Conservation (phyloP, 108 stramenopile species). For the Fragilariopsis cylindrus region DNA sequence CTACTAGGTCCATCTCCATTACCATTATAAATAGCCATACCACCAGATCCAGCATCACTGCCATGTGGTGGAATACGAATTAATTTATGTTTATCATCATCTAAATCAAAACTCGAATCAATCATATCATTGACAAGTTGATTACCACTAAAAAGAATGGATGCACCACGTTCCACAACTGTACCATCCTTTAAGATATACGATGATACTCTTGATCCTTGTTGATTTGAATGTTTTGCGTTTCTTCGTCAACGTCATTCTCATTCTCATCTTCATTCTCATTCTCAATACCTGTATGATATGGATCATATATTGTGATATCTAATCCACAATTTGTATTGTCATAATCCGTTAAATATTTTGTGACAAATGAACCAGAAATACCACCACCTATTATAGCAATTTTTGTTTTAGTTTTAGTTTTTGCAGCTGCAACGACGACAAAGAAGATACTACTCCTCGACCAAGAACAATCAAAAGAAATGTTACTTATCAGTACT, state of each 20-base stretch:
- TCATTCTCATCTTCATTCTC: constrained; percentile 17
- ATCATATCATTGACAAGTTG: constrained; percentile 31
- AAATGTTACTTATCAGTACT: no score
- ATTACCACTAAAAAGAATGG: constrained; percentile 32
- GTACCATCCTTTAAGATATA: constrained; percentile 49
- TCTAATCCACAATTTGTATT: constrained; percentile 48
- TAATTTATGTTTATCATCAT: neutral
- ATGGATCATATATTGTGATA: constrained; percentile 67
- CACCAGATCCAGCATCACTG: neutral
- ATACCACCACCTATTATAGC: constrained; percentile 77
- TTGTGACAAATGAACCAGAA: constrained; percentile 62
- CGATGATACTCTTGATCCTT: constrained; percentile 66
- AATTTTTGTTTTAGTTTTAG: constrained; percentile 21
- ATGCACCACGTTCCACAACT: constrained; percentile 78
- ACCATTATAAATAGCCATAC: constrained; percentile 11
- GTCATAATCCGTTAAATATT: constrained; percentile 80
- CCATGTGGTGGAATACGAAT: constrained; percentile 4
- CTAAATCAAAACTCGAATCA: neutral
- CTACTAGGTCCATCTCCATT: constrained; percentile 20
- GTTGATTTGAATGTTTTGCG: neutral
- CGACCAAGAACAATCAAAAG: no score
- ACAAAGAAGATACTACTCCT: no score
- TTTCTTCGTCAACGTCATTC: neutral
- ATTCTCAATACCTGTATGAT: constrained; percentile 25
- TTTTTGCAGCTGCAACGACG: neutral